Evolutionary conservation across 2,329 filamentous ascomycete genomes (phyloP).

Genomic region (Fusarium miscanthi): DNA sequence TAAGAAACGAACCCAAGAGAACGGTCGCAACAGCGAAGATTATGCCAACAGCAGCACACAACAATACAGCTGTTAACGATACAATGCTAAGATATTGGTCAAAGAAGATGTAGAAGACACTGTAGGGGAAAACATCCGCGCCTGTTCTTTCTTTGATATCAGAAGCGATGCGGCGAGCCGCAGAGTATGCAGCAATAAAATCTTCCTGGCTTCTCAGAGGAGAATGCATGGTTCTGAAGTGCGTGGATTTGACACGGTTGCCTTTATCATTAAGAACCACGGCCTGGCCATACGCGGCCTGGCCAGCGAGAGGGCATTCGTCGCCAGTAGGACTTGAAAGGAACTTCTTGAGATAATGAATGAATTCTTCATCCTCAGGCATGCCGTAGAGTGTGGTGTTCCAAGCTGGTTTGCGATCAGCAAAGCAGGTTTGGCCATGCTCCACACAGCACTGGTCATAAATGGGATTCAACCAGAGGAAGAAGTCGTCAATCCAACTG

Average conservation of each 20-base stretch:
- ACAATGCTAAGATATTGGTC: constrained; percentile 94
- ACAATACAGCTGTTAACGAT: constrained; percentile 78
- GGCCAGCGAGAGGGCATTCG: constrained; percentile 87
- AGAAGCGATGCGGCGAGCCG: constrained; percentile 86
- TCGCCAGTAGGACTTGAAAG: constrained; percentile 81
- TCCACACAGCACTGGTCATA: constrained; percentile 78
- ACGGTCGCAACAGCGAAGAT: constrained; percentile 84
- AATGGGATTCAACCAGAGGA: constrained; percentile 94
- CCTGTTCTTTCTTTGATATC: constrained; percentile 78
- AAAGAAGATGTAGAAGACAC: constrained; percentile 98
- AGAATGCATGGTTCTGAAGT: constrained; percentile 92
- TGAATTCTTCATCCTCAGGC: constrained; percentile 92
- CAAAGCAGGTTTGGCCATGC: constrained; percentile 79
- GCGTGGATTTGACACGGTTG: constrained; percentile 79
- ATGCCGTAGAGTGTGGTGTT: constrained; percentile 90
- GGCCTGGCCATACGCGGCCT: constrained; percentile 86
- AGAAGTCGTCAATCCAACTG: constrained; percentile 97
- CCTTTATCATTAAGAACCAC: constrained; percentile 79
- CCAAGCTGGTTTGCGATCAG: constrained; percentile 81
- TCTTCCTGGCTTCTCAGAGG: constrained; percentile 88
- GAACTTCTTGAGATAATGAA: constrained; percentile 87
- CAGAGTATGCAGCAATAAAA: constrained; percentile 90
- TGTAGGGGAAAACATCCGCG: constrained; percentile 93
- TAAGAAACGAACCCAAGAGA: constrained; percentile 85
- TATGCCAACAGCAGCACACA: constrained; percentile 85